These are phyloP conservation scores for Geranomyces michiganensis DNA, from an alignment of 192 early-diverging fungal genomes.

Conservation along the genomic window DNA sequence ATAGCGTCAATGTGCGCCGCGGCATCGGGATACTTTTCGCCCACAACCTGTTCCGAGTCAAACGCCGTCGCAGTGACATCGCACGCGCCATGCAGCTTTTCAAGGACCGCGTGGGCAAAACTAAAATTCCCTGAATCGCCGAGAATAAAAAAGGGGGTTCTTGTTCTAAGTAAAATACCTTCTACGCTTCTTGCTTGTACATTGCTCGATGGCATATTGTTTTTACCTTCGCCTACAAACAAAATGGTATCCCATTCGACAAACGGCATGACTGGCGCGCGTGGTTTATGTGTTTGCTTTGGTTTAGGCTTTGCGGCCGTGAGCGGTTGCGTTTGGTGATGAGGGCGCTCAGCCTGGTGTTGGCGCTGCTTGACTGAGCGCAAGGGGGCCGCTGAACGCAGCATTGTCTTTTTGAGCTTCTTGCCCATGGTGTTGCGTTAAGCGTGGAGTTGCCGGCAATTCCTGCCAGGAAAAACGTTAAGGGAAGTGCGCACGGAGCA, in stretches of 20 bases:
- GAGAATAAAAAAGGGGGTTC: too few species aligned
- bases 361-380: not conserved
- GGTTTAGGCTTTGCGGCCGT: not conserved
- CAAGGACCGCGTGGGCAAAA: slow-evolving; percentile 75
- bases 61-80: slow-evolving; percentile 76
- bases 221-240: slow-evolving; percentile 78
- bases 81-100: slow-evolving; percentile 56
- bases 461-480: not conserved
- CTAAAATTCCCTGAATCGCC: slow-evolving; percentile 83
- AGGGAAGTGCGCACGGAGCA: too few species aligned
- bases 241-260: slow-evolving; percentile 61
- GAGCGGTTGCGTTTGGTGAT: not conserved
- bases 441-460: not conserved
- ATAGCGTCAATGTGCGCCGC: slow-evolving; percentile 68
- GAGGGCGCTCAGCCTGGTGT: not conserved
- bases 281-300: slow-evolving; percentile 2
- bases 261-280: slow-evolving; percentile 14
- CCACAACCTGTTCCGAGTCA: slow-evolving; percentile 68
- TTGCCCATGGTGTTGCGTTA: not conserved
- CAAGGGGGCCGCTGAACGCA: not conserved
- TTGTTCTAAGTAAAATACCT: not conserved
- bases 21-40: slow-evolving; percentile 78
- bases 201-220: not conserved
- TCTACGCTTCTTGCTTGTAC: not conserved
- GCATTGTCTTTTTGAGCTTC: not conserved